Evolutionary conservation across 2,329 filamentous ascomycete genomes (phyloP), one percentile per base, ranked within the genome.

Genomic region (Arthroderma sp.): DNA sequence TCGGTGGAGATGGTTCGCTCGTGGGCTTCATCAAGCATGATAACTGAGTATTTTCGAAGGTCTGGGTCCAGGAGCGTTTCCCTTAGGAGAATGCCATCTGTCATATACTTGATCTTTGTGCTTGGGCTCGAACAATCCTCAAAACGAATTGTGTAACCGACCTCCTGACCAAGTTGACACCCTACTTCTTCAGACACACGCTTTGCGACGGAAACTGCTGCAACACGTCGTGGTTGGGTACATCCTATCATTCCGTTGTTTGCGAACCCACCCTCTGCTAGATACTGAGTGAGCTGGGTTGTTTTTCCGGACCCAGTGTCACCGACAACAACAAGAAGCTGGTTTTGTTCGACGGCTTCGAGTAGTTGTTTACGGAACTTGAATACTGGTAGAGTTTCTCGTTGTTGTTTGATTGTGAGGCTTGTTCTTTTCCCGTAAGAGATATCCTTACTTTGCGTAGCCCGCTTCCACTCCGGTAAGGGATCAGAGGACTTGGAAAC

Each of bases 51-150:
- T 52, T 84, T 79, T 58, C 76, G 83, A 53, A 98, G 68, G 55
- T 94, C 83, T 0, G 88, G 84, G 60, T 98, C 91, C 53, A 95
- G 75, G 42, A 98, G 73, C 60, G 95, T 87, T 67, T 98, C 91
- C 69, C 91, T 78, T 66, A 95, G 81, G 61, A 98, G 76, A 85
- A 96, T 96, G 64, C 91, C 91, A 57, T 98, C 91, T 10, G 91
- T 98, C 89, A 98, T 95, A 68, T 98, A 98, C 69, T 98, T 98
- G 70, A 98, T 94, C 58, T 82, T 86, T 1, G 91, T 98, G 11
- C 81, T 75, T 1, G 86, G 79, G 51, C 82, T 85, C 0, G 89
- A 95, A 60, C 82, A 84, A 66, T 98, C 91, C 59, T 98, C 91
- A 60, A 98, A 98, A 61, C 91, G 86, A 59, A 98, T 94, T 5